A percentile compares a stretch with the other conserved stretches of the same genome.
Evolutionary conservation across 768 basidiomycete species (phyloP).

Genomic region (Mycena albidolilacea): DNA sequence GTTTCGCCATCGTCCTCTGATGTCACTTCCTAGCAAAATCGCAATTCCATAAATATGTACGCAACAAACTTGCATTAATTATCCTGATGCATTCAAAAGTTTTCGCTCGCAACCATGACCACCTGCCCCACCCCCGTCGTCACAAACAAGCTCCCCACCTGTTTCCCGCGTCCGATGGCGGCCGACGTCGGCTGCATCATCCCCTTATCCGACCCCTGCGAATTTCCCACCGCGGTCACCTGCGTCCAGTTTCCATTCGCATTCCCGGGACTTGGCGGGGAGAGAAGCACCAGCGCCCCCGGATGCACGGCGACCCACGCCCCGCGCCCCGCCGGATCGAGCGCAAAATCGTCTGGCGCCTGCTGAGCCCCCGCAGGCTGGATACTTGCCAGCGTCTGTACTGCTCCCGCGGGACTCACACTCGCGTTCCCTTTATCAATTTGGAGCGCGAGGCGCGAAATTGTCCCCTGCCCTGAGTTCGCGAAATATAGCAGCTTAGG

Average conservation of each 20-base stretch:
- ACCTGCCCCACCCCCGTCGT: not conserved
- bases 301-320: conserved; percentile 31
- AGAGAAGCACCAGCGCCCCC: conserved; percentile 8
- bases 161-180: not conserved
- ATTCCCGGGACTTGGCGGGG: not conserved
- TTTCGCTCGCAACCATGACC: not conserved
- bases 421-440: not conserved
- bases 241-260: not conserved
- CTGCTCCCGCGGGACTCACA: not conserved
- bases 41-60: too few relatives aligned
- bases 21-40: too few relatives aligned
- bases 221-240: not conserved
- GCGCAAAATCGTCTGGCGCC: conserved; percentile 25
- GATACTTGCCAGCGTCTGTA: not conserved
- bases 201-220: too few relatives aligned
- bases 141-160: not conserved
- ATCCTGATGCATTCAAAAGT: too few relatives aligned
- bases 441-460: not conserved
- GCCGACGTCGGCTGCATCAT: not conserved
- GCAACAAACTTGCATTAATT: too few relatives aligned
- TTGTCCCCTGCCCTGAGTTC: not conserved
- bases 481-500: not conserved
- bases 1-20: too few relatives aligned
- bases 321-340: conserved; percentile 8
- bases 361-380: not conserved